Base-by-base conservation (phyloP, 805 yeast genomes). In the Middelhovenomyces tepae region DNA sequence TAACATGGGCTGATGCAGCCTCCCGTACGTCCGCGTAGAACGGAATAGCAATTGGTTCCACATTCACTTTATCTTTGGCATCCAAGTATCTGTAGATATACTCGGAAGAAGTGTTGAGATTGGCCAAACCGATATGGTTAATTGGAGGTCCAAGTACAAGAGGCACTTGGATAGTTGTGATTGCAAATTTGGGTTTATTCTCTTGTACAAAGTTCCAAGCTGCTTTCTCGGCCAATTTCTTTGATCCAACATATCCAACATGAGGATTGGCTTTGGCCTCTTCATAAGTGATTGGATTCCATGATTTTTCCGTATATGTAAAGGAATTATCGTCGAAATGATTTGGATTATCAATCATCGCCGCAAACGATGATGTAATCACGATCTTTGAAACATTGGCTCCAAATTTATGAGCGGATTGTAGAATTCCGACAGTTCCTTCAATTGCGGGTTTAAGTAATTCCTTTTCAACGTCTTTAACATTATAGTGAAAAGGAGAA, bases 21-120 rank as follows among this genome's bases (percentile, higher is more conserved):
- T 77, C 82, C 46, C 80, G 63, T 4, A 75, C 81, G 50, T 75
- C 80, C 22, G 69, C 60, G 19, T 16, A 26, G n/a, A n/a, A n/a
- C 10, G 17, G 5, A n/a, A 16, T 14, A 16, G 27, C 7, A 24
- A 24, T 8, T 8, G 7, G 27, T 7, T 13, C 29, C 8, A 16
- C 10, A 13, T 7, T 16, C n/a, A n/a, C n/a, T 5, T 26, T 26
- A 26, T 5, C 8, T 16, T 5, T 26, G 29, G 20, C 17, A 8
- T 62, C 45, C 45, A 56, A 27, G 35, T 53, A 31, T 10, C 31
- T 36, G 51, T 60, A 59, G 24, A 62, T 38, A 6, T 44, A 31
- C 32, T 49, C 56, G 44, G 56, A 53, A 6, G 69, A 64, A 3
- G 60, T 50, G 43, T 64, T 62, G 37, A 64, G 35, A 9, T 39